Evolutionary conservation across 768 basidiomycete species (phyloP).

Genomic region (Neoboletus magnificus): DNA sequence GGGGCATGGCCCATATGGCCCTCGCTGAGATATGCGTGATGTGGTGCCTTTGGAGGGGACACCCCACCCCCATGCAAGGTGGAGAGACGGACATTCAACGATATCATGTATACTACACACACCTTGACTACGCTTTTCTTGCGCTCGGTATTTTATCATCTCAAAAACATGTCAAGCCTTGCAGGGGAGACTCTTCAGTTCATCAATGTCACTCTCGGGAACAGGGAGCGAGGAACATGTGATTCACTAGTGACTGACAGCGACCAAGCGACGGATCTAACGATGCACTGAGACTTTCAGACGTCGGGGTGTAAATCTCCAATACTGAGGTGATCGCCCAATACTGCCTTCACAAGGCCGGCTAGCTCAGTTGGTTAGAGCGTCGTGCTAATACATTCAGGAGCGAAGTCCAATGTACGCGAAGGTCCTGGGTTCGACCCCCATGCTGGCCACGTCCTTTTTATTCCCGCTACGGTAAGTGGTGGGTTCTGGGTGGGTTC

Average conservation of each 20-base stretch:
- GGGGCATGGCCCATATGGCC: background rate
- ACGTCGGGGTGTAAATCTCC: background rate
- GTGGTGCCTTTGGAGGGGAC: background rate
- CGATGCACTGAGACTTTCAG: no score
- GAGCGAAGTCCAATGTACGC: slow-evolving; percentile 5
- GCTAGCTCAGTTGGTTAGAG: slow-evolving; percentile 94
- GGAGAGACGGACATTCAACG: background rate
- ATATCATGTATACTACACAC: slow-evolving; percentile 18
- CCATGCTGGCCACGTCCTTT: slow-evolving; percentile 34
- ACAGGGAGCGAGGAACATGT: background rate
- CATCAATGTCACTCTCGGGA: background rate
- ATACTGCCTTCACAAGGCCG: slow-evolving; percentile 42
- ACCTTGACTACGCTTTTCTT: background rate
- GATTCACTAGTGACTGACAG: background rate
- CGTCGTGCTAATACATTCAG: slow-evolving; percentile 65
- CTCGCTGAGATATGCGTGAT: background rate
- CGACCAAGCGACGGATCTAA: background rate
- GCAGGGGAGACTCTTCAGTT: background rate
- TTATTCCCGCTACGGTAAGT: no score
- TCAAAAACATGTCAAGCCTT: background rate
- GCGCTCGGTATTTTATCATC: background rate
- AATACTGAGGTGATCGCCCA: no score
- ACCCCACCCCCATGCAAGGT: background rate
- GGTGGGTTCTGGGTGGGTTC: no score
- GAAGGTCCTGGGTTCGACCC: slow-evolving; percentile 43